Conservation (phyloP, 768 basidiomycete genomes). For the Amanita exitialis region DNA sequence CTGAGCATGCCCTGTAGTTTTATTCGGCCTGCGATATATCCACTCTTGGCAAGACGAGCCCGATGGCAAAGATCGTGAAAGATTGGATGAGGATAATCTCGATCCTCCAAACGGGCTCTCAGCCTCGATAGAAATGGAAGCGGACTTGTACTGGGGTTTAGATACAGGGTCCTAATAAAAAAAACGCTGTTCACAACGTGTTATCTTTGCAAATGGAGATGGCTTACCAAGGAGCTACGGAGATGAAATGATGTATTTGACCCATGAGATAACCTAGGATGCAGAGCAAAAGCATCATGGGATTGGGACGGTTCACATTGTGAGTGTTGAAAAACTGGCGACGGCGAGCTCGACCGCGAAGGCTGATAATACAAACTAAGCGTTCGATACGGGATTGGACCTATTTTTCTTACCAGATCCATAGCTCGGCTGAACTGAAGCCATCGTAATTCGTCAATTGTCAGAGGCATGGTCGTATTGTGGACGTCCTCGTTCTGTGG, state of each 20-base stretch:
- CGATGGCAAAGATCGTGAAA: conserved; percentile 2
- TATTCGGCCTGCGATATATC: conserved; percentile 36
- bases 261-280: background rate
- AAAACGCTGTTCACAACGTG: background rate
- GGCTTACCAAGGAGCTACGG: conserved; percentile 1
- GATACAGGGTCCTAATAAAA: background rate
- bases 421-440: conserved; percentile 26
- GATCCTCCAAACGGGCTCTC: background rate
- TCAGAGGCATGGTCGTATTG: conserved; percentile 21
- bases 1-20: conserved; percentile 15
- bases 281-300: too few relatives aligned
- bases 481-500: conserved; percentile 20
- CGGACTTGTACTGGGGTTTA: background rate
- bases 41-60: conserved; percentile 28
- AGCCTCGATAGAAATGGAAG: background rate
- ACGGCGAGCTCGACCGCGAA: background rate
- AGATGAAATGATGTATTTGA: background rate
- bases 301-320: background rate
- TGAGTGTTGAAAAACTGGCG: background rate
- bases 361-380: background rate
- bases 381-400: background rate
- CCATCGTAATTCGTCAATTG: conserved; percentile 40
- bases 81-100: conserved; percentile 11
- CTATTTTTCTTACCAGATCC: conserved; percentile 4
- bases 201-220: background rate